Evolutionary conservation across 192 early-diverging fungal species (phyloP), one percentile per base, ranked within the genome.

Genomic region (Coemansia sp.): DNA sequence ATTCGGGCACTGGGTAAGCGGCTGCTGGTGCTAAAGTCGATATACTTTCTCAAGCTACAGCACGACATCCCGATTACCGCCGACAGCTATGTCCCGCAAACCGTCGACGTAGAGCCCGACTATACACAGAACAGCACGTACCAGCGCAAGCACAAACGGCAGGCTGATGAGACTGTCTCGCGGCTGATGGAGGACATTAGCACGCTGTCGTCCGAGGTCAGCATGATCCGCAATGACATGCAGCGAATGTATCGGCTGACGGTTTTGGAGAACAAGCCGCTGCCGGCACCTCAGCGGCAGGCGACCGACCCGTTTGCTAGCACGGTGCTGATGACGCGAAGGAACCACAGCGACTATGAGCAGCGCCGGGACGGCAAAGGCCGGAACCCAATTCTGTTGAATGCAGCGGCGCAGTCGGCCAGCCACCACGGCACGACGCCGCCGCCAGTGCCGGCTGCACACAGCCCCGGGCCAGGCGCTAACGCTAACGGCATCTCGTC

Each of bases 1-100:
- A 83, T 98, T 38, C 77, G 74, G 40, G 88, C 91, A 2, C 83
- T 97, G 12, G 95, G 95, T 2, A 86, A 90, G 38, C 79, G 95
- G 22, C 79, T 97, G 20, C 75, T 83, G n/a, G 80, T 98, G n/a
- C 80, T 98, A 35, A 90, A 89, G 53, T 86, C 90, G 9, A 87
- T 98, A 44, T 93, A 93, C 47, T 83, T 87, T 38, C 63, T 91
- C 15, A 93, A 95, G 70, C 63, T 89, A 48, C 79, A 83, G 30
- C 81, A 91, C 49, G 83, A 85, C 8, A 70, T 98, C 34, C 87
- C 87, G 2, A 79, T 94, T 20, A 89, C 91, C 14, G 73, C 83
- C 28, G 85, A 85, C 53, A 91, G 95, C 67, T 95, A 91, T 55
- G 81, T 92, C 28, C 91, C 90, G 26, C 87, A 85, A 52, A 86